phyloP scores from a whole-genome alignment of 495 filamentous ascomycete genomes.

The Chaetomidium leptoderma region DNA sequence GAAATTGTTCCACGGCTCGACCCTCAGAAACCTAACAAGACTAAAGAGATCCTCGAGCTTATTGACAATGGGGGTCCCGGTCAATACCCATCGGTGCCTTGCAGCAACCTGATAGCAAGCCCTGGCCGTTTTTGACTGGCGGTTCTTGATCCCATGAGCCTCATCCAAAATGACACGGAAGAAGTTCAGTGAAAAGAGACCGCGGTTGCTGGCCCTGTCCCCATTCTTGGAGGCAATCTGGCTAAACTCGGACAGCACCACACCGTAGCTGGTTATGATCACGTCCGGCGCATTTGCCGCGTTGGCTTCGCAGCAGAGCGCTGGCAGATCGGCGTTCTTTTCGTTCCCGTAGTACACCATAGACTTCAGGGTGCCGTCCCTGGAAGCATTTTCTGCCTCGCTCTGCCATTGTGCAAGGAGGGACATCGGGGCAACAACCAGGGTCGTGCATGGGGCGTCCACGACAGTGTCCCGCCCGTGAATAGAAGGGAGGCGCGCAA shows the following conservation, averaged over 20 bases:
- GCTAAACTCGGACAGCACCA: slow-evolving; percentile 84
- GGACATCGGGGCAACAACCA: slow-evolving; percentile 94
- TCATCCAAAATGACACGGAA: slow-evolving; percentile 94
- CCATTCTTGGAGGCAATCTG: slow-evolving; percentile 56
- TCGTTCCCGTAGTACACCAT: slow-evolving; percentile 90
- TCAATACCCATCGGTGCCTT: slow-evolving; percentile 86
- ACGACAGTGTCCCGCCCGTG: slow-evolving; percentile 47
- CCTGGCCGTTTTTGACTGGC: slow-evolving; percentile 80
- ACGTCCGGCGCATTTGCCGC: slow-evolving; percentile 73
- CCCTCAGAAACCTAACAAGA: slow-evolving; percentile 81
- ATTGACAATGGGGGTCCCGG: slow-evolving; percentile 96
- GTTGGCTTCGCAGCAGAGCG: slow-evolving; percentile 71
- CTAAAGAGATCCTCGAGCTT: slow-evolving; percentile 95
- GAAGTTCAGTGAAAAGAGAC: slow-evolving; percentile 87
- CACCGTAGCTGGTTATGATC: slow-evolving; percentile 94
- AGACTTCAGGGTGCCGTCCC: slow-evolving; percentile 71
- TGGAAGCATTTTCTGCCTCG: slow-evolving; percentile 84
- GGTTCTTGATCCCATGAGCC: slow-evolving; percentile 90
- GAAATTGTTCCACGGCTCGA: slow-evolving; percentile 97
- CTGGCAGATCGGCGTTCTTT: slow-evolving; percentile 68
- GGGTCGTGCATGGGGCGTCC: slow-evolving; percentile 78
- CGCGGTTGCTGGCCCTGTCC: slow-evolving; percentile 57
- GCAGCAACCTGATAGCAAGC: slow-evolving; percentile 87
- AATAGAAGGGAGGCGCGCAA: slow-evolving; percentile 55
- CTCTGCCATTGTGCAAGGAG: slow-evolving; percentile 93